Conservation (phyloP, 2,329 filamentous ascomycete species). For the Sclerotinia glacialis region DNA sequence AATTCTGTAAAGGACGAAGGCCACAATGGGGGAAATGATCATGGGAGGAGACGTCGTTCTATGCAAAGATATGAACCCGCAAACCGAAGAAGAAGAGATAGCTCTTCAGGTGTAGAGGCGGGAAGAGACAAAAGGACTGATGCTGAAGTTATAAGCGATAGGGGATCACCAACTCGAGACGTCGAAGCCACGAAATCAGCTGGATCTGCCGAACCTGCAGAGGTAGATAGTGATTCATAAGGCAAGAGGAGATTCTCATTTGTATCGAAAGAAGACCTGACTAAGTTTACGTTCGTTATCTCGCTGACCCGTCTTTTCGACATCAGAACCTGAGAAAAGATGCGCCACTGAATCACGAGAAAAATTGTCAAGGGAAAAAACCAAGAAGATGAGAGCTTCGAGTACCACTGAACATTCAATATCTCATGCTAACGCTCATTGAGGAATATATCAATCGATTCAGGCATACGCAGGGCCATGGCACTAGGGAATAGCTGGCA, state of each 20-base stretch:
- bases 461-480: slow-evolving; percentile 1
- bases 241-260: slow-evolving; percentile 29
- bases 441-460: slow-evolving; percentile 35
- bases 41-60: slow-evolving; percentile 39
- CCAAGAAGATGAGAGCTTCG: slow-evolving; percentile 55
- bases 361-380: slow-evolving; percentile 52
- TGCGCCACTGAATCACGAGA: slow-evolving; percentile 48
- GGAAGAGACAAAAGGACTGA: slow-evolving; percentile 55
- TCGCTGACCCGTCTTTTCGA: slow-evolving; percentile 40
- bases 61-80: slow-evolving; percentile 40
- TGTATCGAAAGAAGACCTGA: slow-evolving; percentile 20
- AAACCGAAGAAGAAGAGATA: slow-evolving; percentile 48
- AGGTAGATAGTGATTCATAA: slow-evolving; percentile 46
- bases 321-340: slow-evolving; percentile 39
- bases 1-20: slow-evolving; percentile 30
- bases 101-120: slow-evolving; percentile 47
- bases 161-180: slow-evolving; percentile 30
- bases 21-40: slow-evolving; percentile 33
- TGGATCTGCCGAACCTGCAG: slow-evolving; percentile 37
- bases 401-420: slow-evolving; percentile 41
- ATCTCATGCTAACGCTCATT: slow-evolving; percentile 48
- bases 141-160: slow-evolving; percentile 50
- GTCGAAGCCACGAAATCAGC: slow-evolving; percentile 30
- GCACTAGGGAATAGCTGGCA: neutral
- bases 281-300: slow-evolving; percentile 25